Percentiles rank a stretch among this genome's conserved stretches.
These are phyloP conservation scores for Apiospora sp. DNA, from an alignment of 2,329 filamentous ascomycete genomes.

Conservation along the genomic window DNA sequence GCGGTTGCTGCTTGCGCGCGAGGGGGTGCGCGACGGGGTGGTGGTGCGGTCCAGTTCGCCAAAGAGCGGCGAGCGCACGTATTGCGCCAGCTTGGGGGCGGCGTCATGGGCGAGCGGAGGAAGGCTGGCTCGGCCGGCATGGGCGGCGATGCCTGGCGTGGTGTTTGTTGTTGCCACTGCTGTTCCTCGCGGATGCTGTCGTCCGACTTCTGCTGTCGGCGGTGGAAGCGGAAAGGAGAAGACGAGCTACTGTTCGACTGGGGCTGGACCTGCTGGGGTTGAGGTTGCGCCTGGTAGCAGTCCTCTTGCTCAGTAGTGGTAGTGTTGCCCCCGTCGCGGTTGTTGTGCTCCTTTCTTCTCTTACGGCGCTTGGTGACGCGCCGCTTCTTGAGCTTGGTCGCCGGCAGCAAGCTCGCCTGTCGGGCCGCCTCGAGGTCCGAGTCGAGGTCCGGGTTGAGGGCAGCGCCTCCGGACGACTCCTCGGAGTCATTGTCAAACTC, in stretches of 20 bases:
- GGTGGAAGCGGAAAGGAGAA: background rate
- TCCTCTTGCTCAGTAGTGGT: constrained; percentile 35
- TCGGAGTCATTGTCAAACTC: background rate
- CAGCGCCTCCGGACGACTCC: background rate
- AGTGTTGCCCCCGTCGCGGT: constrained; percentile 41
- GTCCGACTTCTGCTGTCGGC: constrained; percentile 13
- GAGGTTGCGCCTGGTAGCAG: background rate
- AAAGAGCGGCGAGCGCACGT: background rate
- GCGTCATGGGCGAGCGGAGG: constrained; percentile 26
- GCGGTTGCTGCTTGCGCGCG: constrained; percentile 33
- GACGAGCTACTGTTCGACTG: background rate
- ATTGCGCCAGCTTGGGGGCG: constrained; percentile 25
- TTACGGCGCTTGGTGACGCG: constrained; percentile 46
- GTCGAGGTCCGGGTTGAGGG: constrained; percentile 37
- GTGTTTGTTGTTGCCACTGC: constrained; percentile 31
- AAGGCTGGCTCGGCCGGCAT: constrained; percentile 28
- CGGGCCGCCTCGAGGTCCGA: constrained; percentile 45
- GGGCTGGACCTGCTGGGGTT: background rate
- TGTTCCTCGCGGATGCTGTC: constrained; percentile 29
- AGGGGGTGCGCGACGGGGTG: constrained; percentile 5
- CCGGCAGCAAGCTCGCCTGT: constrained; percentile 40
- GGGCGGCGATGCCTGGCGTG: constrained; percentile 39
- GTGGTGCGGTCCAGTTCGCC: constrained; percentile 11
- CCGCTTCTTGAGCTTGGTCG: constrained; percentile 46
- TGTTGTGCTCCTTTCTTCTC: constrained; percentile 39